Percentiles rank a stretch among this genome's conserved stretches.
These are phyloP conservation scores for Clavispora asparagi DNA, from an alignment of 805 yeast species.

Conservation along the genomic window DNA sequence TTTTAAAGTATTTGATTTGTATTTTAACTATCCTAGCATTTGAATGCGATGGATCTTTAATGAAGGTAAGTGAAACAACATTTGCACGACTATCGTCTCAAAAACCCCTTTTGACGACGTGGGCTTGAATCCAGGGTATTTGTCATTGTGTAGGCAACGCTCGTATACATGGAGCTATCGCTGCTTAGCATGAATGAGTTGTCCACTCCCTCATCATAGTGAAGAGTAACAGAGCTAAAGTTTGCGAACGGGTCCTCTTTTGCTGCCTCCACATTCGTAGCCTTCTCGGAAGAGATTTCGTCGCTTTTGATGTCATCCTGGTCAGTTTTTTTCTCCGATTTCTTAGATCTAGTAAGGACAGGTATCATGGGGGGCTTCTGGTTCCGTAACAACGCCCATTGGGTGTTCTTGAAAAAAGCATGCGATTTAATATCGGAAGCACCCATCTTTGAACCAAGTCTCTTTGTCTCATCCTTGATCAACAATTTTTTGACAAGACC, in stretches of 20 bases:
- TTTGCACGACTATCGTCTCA: conserved; percentile 19
- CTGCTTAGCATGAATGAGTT: conserved; percentile 42
- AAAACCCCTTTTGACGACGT: conserved; percentile 24
- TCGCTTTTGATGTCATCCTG: conserved; percentile 8
- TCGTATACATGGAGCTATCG: conserved; percentile 40
- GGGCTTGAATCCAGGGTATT: conserved; percentile 14
- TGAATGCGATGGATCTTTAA: neutral
- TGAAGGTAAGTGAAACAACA: neutral
- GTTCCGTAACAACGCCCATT: conserved; percentile 93
- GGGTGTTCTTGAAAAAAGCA: conserved; percentile 82
- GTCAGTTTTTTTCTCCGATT: conserved; percentile 28
- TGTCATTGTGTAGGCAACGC: conserved; percentile 54
- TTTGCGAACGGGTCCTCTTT: conserved; percentile 70
- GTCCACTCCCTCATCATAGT: conserved; percentile 50
- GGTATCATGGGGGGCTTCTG: conserved; percentile 97
- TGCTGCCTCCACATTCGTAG: conserved; percentile 1
- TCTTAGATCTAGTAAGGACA: conserved; percentile 43
- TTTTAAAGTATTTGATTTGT: neutral
- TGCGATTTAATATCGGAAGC: conserved; percentile 93
- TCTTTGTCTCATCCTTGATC: conserved; percentile 80
- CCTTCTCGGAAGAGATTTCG: neutral
- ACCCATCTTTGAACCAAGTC: conserved; percentile 89
- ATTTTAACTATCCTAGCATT: neutral
- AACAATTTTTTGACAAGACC: conserved; percentile 73
- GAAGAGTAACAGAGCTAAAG: conserved; percentile 81